Percentiles rank a stretch among this genome's conserved stretches.
These are phyloP conservation scores for Rickenella mellea DNA, from an alignment of 768 basidiomycete species.

Conservation along the genomic window DNA sequence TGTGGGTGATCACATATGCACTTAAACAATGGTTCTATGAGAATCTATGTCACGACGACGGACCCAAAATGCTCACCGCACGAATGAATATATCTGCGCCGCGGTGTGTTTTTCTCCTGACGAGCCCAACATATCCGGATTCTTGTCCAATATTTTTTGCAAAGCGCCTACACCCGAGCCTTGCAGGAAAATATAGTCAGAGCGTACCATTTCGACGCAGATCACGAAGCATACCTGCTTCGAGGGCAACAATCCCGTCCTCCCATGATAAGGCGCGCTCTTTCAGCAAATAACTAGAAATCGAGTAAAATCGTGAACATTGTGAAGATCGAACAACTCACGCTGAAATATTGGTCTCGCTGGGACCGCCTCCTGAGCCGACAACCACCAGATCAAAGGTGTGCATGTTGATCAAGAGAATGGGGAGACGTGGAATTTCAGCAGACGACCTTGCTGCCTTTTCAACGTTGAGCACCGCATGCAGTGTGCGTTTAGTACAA, in stretches of 20 bases:
- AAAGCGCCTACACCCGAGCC: slow-evolving; percentile 86
- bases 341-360: slow-evolving; percentile 85
- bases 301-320: slow-evolving; percentile 8
- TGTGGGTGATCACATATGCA: slow-evolving; percentile 72
- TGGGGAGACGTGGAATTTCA: no score
- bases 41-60: neutral
- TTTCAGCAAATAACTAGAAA: slow-evolving; percentile 79
- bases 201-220: neutral
- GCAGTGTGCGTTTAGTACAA: no score
- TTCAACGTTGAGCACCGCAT: no score
- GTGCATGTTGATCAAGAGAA: no score
- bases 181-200: slow-evolving; percentile 18
- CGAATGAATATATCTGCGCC: slow-evolving; percentile 18
- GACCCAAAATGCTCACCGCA: slow-evolving; percentile 18
- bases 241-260: slow-evolving; percentile 75
- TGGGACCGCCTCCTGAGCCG: slow-evolving; percentile 82
- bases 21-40: neutral
- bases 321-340: slow-evolving; percentile 27
- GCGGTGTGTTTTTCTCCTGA: slow-evolving; percentile 11
- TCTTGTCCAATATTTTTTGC: slow-evolving; percentile 42
- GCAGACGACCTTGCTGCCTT: no score
- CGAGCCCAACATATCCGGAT: slow-evolving; percentile 43
- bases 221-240: slow-evolving; percentile 58
- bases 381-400: slow-evolving; percentile 69
- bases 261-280: slow-evolving; percentile 56